Base-by-base conservation (phyloP, 192 early-diverging fungal species). In the Gamsiella multidivaricata region DNA sequence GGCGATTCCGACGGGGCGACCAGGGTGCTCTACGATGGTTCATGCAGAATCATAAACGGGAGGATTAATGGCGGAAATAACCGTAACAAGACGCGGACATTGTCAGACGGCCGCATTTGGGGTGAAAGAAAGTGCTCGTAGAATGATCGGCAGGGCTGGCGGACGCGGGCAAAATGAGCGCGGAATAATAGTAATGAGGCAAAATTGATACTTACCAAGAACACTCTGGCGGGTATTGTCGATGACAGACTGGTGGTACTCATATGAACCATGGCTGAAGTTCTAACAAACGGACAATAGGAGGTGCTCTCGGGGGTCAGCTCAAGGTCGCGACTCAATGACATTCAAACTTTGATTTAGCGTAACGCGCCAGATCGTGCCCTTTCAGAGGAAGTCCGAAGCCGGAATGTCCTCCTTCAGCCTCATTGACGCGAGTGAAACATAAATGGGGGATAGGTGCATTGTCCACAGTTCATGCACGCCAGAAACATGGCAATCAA, bases 1-100 rank as follows among this genome's bases (percentile, higher is more conserved):
- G 28, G 93, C 93, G 79, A 94, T 92, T 52, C 87, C 93, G 36
- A 88, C 69, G 39, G 82, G 80, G 47, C 80, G 71, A 31, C 81
- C 83, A 23, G 83, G 86, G 32, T 86, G 74, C 20, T 81, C 86
- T 88, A 70, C 22, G 26, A 12, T 18, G 33, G 20, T 6, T 5
- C 5, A 32, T 3, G 18, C 26, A 37, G 28, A 32, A n/a, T n/a
- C 15, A 39, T 25, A 3, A 1, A 41, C 2, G 1, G 3, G 14
- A 59, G 31, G 5, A 1, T 54, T 34, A 50, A 7, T 10, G 18
- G 11, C 42, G 53, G 64, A n/a, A 15, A 17, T 6, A 12, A 43
- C 45, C 39, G 42, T 60, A 42, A 18, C n/a, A n/a, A 33, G 4
- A 17, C 7, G 18, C 9, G 23, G 23, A 34, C 28, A 17, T 17